Evolutionary conservation across 768 basidiomycete species (phyloP).

Genomic region (Neoboletus magnificus): DNA sequence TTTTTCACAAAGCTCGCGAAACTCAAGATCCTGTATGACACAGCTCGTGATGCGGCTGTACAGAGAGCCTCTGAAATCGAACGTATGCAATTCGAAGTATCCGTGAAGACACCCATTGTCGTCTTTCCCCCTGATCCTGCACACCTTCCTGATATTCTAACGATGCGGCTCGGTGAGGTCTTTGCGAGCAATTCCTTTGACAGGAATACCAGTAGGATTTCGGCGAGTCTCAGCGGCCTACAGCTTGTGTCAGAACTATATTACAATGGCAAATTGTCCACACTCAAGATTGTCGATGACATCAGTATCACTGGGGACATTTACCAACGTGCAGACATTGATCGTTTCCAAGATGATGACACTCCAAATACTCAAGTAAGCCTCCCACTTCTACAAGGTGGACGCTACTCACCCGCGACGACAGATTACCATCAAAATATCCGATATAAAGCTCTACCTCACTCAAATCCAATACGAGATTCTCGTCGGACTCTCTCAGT

Average conservation of each 20-base stretch:
- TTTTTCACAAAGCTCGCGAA: slow-evolving; percentile 84
- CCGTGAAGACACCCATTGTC: slow-evolving; percentile 88
- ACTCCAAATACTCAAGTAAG: slow-evolving; percentile 76
- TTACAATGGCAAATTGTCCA: slow-evolving; percentile 44
- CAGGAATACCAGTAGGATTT: slow-evolving; percentile 50
- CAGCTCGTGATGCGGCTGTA: slow-evolving; percentile 89
- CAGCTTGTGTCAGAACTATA: slow-evolving; percentile 73
- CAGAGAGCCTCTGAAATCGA: slow-evolving; percentile 92
- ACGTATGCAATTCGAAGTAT: slow-evolving; percentile 89
- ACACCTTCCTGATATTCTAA: slow-evolving; percentile 61
- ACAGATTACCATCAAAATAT: slow-evolving; percentile 70
- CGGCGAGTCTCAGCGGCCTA: slow-evolving; percentile 78
- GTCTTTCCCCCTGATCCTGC: slow-evolving; percentile 74
- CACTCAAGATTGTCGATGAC: slow-evolving; percentile 88
- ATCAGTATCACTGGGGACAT: slow-evolving; percentile 72
- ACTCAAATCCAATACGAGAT: slow-evolving; percentile 82
- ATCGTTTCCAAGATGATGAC: slow-evolving; percentile 48
- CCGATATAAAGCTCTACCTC: slow-evolving; percentile 79
- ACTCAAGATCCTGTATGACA: slow-evolving; percentile 92
- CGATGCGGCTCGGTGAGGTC: slow-evolving; percentile 87
- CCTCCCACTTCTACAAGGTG: neutral
- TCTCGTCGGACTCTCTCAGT: slow-evolving; percentile 60
- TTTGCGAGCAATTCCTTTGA: slow-evolving; percentile 75
- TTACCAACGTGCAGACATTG: slow-evolving; percentile 55
- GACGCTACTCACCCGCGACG: slow-evolving; percentile 5